Percentiles rank a stretch among this genome's conserved stretches.
These are phyloP conservation scores for Debaryomyces singareniensis DNA, from an alignment of 1,139 yeast species.

Conservation along the genomic window DNA sequence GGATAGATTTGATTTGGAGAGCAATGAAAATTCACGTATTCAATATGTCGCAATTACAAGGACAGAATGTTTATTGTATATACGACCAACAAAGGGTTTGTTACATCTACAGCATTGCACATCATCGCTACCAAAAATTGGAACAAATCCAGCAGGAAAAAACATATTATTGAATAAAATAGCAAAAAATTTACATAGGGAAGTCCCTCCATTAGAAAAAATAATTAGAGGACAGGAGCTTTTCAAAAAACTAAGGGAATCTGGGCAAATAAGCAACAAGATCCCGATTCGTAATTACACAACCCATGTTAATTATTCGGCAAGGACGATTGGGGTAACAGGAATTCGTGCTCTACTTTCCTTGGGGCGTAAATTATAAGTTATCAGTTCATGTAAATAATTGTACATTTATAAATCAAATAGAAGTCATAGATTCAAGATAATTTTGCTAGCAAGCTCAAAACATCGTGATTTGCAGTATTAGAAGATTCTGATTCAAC, in stretches of 20 bases:
- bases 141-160: not conserved
- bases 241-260: slow-evolving; percentile 6
- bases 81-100: slow-evolving; percentile 10
- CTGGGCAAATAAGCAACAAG: slow-evolving; percentile 3
- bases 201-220: slow-evolving; percentile 6
- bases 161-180: slow-evolving; percentile 5
- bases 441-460: slow-evolving; percentile 31
- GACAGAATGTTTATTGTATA: slow-evolving; percentile 48
- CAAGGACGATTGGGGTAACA: too few species aligned
- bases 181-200: slow-evolving; percentile 5
- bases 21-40: slow-evolving; percentile 10
- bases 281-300: too few species aligned
- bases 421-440: slow-evolving; percentile 6
- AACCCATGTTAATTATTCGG: too few species aligned
- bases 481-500: slow-evolving; percentile 3
- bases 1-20: slow-evolving; percentile 8
- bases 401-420: too few species aligned
- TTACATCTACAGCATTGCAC: slow-evolving; percentile 10
- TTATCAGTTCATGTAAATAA: too few species aligned
- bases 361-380: too few species aligned
- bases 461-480: slow-evolving; percentile 13
- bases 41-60: slow-evolving; percentile 64
- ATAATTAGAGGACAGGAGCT: slow-evolving; percentile 8
- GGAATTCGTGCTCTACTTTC: too few species aligned
- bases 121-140: not conserved